These are phyloP conservation scores for Wallacemonas collosoma DNA, from an alignment of 208 protist genomes.

Conservation along the genomic window DNA sequence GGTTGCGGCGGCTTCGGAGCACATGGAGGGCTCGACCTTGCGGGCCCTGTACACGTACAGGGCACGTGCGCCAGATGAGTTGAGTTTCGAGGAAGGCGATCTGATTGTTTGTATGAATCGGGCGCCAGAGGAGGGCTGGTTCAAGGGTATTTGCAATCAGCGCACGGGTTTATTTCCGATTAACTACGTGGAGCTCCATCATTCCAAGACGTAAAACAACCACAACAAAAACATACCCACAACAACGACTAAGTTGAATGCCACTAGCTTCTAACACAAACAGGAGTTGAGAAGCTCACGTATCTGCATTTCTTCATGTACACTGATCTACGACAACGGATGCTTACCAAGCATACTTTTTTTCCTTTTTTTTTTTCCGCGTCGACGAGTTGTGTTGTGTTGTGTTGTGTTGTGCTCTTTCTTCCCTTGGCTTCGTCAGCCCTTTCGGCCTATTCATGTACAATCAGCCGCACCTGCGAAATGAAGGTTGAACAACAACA, in stretches of 20 bases:
- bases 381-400: no score
- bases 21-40: conserved; percentile 75
- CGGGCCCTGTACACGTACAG: conserved; percentile 77
- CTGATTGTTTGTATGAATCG: conserved; percentile 78
- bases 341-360: neutral
- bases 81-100: conserved; percentile 78
- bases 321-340: no score
- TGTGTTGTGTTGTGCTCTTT: neutral
- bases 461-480: no score
- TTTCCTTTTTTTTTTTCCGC: conserved; percentile 17
- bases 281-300: no score
- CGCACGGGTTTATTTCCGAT: conserved; percentile 87
- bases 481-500: no score
- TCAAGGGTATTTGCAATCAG: conserved; percentile 88
- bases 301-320: no score
- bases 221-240: neutral
- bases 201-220: conserved; percentile 11
- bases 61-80: conserved; percentile 82
- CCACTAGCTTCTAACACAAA: no score
- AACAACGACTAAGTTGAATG: no score
- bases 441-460: no score
- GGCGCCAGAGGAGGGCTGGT: conserved; percentile 89
- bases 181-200: conserved; percentile 74
- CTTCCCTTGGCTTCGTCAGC: conserved; percentile 11
- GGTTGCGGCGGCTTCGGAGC: conserved; percentile 17